These are phyloP conservation scores for Kodamaea neixiangensis DNA, from an alignment of 805 yeast genomes.

Conservation along the genomic window DNA sequence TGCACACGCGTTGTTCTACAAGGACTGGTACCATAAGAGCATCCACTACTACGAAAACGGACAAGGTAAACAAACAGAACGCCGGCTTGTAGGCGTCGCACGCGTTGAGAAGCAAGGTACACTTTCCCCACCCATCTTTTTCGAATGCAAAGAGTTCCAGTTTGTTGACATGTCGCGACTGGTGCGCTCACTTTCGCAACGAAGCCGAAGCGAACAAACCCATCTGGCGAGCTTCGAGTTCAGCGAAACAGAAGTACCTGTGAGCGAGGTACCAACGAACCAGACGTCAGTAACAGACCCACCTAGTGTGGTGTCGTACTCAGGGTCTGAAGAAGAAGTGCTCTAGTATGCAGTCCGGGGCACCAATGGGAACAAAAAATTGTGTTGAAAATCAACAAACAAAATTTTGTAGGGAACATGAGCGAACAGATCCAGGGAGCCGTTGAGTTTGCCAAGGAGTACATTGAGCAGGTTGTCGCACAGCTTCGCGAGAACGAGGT, in stretches of 20 bases:
- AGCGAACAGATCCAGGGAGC: slow-evolving; percentile 9
- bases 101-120: slow-evolving; percentile 7
- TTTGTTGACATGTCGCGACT: slow-evolving; percentile 1
- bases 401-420: slow-evolving; percentile 4
- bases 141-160: not conserved
- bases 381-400: slow-evolving; percentile 8
- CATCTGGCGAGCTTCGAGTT: not conserved
- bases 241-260: not conserved
- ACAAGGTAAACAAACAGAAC: not conserved
- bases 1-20: slow-evolving; percentile 31
- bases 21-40: slow-evolving; percentile 33
- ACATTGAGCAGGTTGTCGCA: not conserved
- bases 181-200: not conserved
- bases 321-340: slow-evolving; percentile 2
- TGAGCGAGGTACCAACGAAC: not conserved
- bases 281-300: not conserved
- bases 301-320: not conserved
- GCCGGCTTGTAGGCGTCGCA: slow-evolving; percentile 8
- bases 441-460: slow-evolving; percentile 7
- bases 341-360: slow-evolving; percentile 1
- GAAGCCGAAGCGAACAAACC: not conserved
- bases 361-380: not conserved
- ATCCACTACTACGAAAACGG: slow-evolving; percentile 7
- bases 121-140: not conserved
- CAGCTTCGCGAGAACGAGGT: slow-evolving; percentile 9